Conservation (phyloP, 441 rosid species). For the Populus tomentosa region DNA sequence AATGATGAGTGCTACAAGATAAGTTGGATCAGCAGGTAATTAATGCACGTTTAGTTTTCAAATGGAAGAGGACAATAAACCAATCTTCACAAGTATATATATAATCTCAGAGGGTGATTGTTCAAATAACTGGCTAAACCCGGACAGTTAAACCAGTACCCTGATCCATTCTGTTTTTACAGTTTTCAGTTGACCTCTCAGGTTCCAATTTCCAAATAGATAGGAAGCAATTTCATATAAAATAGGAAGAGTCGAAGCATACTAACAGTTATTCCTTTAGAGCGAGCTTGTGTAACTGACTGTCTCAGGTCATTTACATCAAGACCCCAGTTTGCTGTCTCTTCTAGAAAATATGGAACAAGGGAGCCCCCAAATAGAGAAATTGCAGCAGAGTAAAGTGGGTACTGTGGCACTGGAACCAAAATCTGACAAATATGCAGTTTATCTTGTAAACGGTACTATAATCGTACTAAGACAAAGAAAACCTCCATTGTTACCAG, state of each 20-base stretch:
- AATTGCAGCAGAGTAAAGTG: slow-evolving; percentile 93
- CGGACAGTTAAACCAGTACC: not conserved
- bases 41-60: slow-evolving; percentile 8
- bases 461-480: not conserved
- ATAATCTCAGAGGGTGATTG: not conserved
- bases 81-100: not conserved
- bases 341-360: slow-evolving; percentile 88
- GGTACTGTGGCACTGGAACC: slow-evolving; percentile 99
- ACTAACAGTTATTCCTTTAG: slow-evolving; percentile 82
- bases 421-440: slow-evolving; percentile 50
- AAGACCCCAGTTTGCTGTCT: slow-evolving; percentile 97
- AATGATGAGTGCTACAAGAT: not conserved
- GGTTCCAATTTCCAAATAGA: not conserved
- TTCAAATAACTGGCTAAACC: slow-evolving; percentile 1
- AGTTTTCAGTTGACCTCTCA: too few species aligned
- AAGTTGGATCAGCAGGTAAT: not conserved
- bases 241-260: slow-evolving; percentile 18
- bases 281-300: slow-evolving; percentile 74
- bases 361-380: slow-evolving; percentile 87
- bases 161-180: too few species aligned
- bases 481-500: slow-evolving; percentile 4
- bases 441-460: not conserved
- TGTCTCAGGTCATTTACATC: slow-evolving; percentile 73
- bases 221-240: not conserved
- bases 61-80: slow-evolving; percentile 6